Base-by-base conservation (phyloP, 2,329 filamentous ascomycete genomes). In the Fusarium citri region DNA sequence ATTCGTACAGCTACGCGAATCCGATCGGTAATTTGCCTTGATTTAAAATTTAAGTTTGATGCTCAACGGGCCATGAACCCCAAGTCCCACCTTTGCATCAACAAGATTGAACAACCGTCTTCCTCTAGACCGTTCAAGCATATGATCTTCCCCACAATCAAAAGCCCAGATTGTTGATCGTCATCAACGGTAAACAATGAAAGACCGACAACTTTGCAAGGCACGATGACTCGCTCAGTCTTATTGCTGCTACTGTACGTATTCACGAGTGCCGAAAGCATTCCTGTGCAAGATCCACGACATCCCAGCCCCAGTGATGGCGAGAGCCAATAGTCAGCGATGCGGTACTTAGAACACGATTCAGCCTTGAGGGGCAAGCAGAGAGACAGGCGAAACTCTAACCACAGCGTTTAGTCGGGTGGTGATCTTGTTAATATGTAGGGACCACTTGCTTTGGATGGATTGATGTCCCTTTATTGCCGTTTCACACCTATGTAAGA, bases 351-450 rank as follows among this genome's bases (percentile, higher is more conserved):
- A 20, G 16, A 43, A 49, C 41, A 56, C 43, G 28, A 56, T 55
- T 59, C 72, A 69, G 67, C 72, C 60, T 68, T 67, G 53, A 68
- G 55, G 49, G 49, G 31, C 31, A 59, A 54, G 60, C 59, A 60
- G 43, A 26, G 57, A 57, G 59, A 49, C 55, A 63, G 55, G 45
- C 63, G 64, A 66, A 55, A 61, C 58, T 55, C 42, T 60, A 58
- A 66, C 55, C 40, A 37, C 37, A 46, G 26, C 61, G n/a, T n/a
- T n/a, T n/a, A 37, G 49, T 47, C 64, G 55, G 31, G 28, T 34
- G 55, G 63, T 61, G 58, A 68, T 63, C 58, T 62, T 48, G 14
- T 40, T 43, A 16, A 47, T 54, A 46, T 55, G 25, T 53, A 46
- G 59, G 30, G 64, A 45, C 55, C 30, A 53, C 47, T 34, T 51